Evolutionary conservation across 108 stramenopile genomes (phyloP).

Genomic region (Skeletonema menzelii): DNA sequence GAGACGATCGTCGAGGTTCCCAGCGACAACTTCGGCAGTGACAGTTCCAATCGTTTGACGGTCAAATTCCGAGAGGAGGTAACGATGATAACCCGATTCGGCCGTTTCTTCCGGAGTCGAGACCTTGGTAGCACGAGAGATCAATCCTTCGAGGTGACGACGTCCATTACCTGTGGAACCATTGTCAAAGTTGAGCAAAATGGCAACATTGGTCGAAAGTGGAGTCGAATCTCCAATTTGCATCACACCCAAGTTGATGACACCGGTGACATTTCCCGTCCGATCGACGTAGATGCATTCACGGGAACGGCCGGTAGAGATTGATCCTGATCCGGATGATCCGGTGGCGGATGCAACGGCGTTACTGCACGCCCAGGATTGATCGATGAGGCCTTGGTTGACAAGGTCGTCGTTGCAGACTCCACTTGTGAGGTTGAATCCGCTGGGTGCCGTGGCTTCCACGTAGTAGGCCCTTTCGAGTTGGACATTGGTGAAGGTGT

Average conservation of each 20-base stretch:
- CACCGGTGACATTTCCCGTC: not conserved
- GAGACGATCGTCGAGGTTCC: conserved; percentile 13
- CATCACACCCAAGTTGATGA: conserved; percentile 15
- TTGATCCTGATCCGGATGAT: not conserved
- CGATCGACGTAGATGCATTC: conserved; percentile 7
- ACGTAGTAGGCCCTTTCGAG: conserved; percentile 16
- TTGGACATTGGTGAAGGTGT: not conserved
- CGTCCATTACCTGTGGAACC: not conserved
- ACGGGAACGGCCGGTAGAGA: not conserved
- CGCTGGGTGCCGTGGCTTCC: conserved; percentile 21
- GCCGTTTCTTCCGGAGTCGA: not conserved
- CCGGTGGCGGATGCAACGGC: not conserved
- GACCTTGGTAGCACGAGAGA: conserved; percentile 4
- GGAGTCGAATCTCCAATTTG: conserved; percentile 10
- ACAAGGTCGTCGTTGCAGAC: conserved; percentile 23
- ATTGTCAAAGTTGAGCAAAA: conserved; percentile 19
- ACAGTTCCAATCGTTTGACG: conserved; percentile 21
- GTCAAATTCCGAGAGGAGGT: conserved; percentile 17
- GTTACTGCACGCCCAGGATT: not conserved
- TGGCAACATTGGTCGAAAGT: conserved; percentile 4
- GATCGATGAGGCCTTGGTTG: not conserved
- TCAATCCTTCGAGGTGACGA: conserved; percentile 1
- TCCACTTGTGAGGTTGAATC: conserved; percentile 27
- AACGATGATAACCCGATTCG: not conserved
- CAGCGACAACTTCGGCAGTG: conserved; percentile 29